phyloP scores from a whole-genome alignment of 345 rosid species.

The Hypericum androsaemum region DNA sequence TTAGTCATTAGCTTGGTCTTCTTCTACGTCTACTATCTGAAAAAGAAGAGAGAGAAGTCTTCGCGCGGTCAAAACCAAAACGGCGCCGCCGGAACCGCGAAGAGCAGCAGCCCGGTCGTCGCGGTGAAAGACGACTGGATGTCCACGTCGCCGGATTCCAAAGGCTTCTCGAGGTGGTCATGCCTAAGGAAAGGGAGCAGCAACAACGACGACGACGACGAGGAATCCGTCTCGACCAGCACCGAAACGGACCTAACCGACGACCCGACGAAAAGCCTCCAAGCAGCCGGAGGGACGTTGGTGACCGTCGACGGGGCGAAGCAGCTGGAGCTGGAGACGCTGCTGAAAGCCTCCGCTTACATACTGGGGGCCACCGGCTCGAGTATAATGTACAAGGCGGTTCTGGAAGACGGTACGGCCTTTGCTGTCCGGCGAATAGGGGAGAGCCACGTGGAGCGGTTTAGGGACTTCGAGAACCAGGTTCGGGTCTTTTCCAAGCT shows the following conservation, averaged over 20 bases:
- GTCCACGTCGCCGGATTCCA: conserved; percentile 65
- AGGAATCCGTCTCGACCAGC: conserved; percentile 36
- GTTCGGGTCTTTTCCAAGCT: conserved; percentile 68
- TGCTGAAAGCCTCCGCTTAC: conserved; percentile 70
- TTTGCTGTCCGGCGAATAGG: conserved; percentile 86
- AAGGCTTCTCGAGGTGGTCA: conserved; percentile 60
- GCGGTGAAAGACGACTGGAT: conserved; percentile 16
- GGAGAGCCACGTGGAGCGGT: conserved; percentile 61
- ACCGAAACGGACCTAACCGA: conserved; percentile 26
- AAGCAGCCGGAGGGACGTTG: conserved; percentile 49
- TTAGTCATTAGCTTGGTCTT: conserved; percentile 21
- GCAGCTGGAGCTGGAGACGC: conserved; percentile 62
- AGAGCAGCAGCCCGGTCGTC: conserved; percentile 17
- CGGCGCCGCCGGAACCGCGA: conserved; percentile 16
- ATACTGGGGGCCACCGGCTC: conserved; percentile 90
- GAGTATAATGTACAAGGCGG: conserved; percentile 87
- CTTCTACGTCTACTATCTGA: conserved; percentile 23
- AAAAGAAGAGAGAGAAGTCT: conserved; percentile 11
- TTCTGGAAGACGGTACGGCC: conserved; percentile 73
- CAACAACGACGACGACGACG: conserved; percentile 26
- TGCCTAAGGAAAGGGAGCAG: conserved; percentile 52
- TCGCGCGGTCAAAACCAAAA: not conserved
- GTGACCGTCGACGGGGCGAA: conserved; percentile 55
- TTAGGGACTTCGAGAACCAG: conserved; percentile 75
- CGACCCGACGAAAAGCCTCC: conserved; percentile 21